Conservation (phyloP, 2,329 filamentous ascomycete species). For the Colletotrichum sublineola region DNA sequence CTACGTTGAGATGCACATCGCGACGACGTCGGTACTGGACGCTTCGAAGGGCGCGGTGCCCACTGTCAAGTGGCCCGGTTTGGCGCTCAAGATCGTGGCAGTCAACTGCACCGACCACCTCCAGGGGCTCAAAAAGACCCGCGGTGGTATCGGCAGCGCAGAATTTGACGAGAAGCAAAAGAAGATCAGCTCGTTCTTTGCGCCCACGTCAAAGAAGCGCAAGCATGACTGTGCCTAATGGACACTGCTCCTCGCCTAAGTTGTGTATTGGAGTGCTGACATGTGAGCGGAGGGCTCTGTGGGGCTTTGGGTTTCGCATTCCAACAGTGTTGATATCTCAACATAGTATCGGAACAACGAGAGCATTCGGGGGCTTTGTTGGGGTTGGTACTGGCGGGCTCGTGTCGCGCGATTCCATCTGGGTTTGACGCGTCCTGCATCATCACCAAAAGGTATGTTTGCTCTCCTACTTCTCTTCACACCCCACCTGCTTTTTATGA, state of each 20-base stretch:
- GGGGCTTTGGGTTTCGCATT: neutral
- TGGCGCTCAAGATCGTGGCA: conserved; percentile 62
- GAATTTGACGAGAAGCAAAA: conserved; percentile 81
- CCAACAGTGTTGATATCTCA: neutral
- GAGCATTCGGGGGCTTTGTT: neutral
- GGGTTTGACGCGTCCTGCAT: neutral
- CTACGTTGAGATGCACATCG: conserved; percentile 54
- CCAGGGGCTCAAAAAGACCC: conserved; percentile 79
- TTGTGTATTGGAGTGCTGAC: neutral
- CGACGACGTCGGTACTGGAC: neutral
- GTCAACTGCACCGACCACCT: conserved; percentile 82
- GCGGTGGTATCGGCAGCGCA: conserved; percentile 85
- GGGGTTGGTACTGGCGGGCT: neutral
- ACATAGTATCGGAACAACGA: neutral
- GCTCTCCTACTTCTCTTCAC: conserved; percentile 36
- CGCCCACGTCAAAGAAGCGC: conserved; percentile 61
- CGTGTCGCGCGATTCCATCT: neutral
- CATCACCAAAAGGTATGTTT: conserved; percentile 56
- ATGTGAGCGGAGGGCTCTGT: no score
- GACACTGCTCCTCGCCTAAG: neutral
- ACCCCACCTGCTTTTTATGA: conserved; percentile 68
- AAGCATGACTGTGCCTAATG: conserved; percentile 52
- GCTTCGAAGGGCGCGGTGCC: conserved; percentile 42
- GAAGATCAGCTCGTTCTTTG: conserved; percentile 83
- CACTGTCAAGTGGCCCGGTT: conserved; percentile 55